Conservation (phyloP, 1,284 basidiomycete genomes). For the Rhizoctonia solani region DNA sequence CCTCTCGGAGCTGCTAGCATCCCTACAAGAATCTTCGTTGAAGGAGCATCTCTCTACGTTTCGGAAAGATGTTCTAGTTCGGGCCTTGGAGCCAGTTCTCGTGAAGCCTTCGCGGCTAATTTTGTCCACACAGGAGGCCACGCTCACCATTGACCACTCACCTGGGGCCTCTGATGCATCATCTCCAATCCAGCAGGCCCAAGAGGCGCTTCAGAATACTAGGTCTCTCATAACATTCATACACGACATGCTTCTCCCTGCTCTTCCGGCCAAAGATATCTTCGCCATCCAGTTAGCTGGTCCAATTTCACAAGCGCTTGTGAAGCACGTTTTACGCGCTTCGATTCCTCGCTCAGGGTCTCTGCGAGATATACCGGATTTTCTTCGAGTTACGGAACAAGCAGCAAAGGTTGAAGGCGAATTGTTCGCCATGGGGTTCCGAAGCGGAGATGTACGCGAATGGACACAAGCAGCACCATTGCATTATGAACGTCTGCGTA, state of each 20-base stretch:
- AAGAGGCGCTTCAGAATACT: conserved; percentile 8
- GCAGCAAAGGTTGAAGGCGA: conserved; percentile 67
- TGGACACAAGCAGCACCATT: conserved; percentile 66
- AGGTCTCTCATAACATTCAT: conserved; percentile 59
- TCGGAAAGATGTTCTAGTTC: conserved; percentile 63
- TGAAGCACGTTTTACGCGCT: conserved; percentile 67
- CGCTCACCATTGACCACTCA: conserved; percentile 44
- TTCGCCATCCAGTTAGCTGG: conserved; percentile 49
- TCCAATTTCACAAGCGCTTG: conserved; percentile 60
- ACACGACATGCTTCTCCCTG: conserved; percentile 56
- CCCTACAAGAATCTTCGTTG: conserved; percentile 60
- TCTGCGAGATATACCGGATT: conserved; percentile 59
- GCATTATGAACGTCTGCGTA: conserved; percentile 74
- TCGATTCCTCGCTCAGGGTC: conserved; percentile 60
- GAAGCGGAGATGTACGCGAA: conserved; percentile 49
- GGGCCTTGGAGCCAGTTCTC: conserved; percentile 63
- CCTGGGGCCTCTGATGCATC: conserved; percentile 48
- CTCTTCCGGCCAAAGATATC: conserved; percentile 52
- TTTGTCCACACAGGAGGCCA: conserved; percentile 53
- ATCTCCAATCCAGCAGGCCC: conserved; percentile 45
- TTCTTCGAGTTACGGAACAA: conserved; percentile 58
- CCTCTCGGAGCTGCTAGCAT: conserved; percentile 60
- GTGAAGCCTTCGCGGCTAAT: conserved; percentile 55
- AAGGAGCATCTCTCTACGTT: conserved; percentile 60
- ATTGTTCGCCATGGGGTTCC: conserved; percentile 55